Evolutionary conservation across 164 flowering plant genomes (phyloP).

Genomic region (Magnolia sinica): DNA sequence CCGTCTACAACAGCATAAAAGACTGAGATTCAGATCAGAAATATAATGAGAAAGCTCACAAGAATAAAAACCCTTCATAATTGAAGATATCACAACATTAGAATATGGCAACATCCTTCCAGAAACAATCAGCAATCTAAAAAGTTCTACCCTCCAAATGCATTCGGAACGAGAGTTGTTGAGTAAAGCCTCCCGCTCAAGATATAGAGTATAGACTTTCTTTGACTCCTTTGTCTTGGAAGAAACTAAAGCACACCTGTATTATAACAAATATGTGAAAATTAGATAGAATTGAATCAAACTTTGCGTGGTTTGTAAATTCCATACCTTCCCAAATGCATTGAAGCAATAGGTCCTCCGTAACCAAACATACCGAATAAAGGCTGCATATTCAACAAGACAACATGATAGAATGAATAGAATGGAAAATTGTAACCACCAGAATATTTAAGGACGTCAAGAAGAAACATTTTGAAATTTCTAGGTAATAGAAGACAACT

Average conservation of each 20-base stretch:
- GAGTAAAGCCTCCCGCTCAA: conserved; percentile 60
- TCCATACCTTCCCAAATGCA: conserved; percentile 78
- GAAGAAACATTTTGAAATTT: too few relatives aligned
- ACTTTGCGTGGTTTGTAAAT: not conserved
- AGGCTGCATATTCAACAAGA: conserved; percentile 45
- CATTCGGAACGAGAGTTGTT: conserved; percentile 32
- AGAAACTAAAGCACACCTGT: conserved; percentile 60
- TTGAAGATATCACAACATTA: not conserved
- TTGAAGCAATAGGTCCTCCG: conserved; percentile 77
- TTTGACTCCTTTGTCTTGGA: conserved; percentile 65
- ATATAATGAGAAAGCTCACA: not conserved
- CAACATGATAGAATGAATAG: too few relatives aligned
- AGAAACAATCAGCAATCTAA: not conserved
- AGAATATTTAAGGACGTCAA: too few relatives aligned
- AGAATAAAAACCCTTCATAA: not conserved
- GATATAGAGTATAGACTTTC: conserved; percentile 50
- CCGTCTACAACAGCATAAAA: conserved; percentile 38
- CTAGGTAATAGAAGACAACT: too few relatives aligned
- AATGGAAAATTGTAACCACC: too few relatives aligned
- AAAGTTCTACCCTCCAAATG: conserved; percentile 57
- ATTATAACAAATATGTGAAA: not conserved
- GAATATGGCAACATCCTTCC: not conserved
- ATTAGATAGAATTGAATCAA: not conserved
- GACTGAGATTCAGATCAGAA: not conserved
- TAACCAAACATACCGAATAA: conserved; percentile 89